phyloP scores from a whole-genome alignment of 2,329 filamentous ascomycete species.

The Colletotrichum sp. region DNA sequence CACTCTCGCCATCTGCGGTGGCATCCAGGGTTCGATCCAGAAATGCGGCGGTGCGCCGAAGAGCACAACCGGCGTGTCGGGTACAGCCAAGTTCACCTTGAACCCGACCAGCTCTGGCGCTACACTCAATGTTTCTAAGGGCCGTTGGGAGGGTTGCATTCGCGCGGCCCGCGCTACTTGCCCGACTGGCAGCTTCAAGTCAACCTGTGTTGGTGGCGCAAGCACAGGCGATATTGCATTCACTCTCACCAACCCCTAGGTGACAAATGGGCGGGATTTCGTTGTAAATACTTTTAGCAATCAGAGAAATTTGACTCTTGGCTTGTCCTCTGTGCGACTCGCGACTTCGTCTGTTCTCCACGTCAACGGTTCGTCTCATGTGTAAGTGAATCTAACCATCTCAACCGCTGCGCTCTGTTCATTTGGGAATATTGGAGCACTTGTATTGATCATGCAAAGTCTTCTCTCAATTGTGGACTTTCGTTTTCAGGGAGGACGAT shows the following conservation, averaged over 20 bases:
- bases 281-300: not conserved
- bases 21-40: constrained; percentile 50
- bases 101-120: constrained; percentile 43
- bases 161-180: constrained; percentile 55
- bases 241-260: constrained; percentile 28
- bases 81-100: constrained; percentile 53
- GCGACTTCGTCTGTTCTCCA: not conserved
- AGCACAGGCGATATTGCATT: constrained; percentile 50
- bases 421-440: rapidly evolving
- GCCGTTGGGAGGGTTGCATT: constrained; percentile 59
- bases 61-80: constrained; percentile 48
- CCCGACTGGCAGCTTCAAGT: constrained; percentile 51
- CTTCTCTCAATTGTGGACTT: not conserved
- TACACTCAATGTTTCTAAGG: constrained; percentile 58
- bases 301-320: not conserved
- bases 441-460: not conserved
- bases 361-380: not conserved
- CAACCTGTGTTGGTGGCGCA: constrained; percentile 52
- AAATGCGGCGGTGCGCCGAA: constrained; percentile 47
- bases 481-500: not conserved
- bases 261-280: not conserved
- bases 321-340: not conserved
- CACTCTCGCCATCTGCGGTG: constrained; percentile 52
- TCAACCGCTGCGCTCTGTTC: not conserved
- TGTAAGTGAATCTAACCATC: not conserved